Conservation (phyloP, 305 asterid species). For the Rubia tinctorum region DNA sequence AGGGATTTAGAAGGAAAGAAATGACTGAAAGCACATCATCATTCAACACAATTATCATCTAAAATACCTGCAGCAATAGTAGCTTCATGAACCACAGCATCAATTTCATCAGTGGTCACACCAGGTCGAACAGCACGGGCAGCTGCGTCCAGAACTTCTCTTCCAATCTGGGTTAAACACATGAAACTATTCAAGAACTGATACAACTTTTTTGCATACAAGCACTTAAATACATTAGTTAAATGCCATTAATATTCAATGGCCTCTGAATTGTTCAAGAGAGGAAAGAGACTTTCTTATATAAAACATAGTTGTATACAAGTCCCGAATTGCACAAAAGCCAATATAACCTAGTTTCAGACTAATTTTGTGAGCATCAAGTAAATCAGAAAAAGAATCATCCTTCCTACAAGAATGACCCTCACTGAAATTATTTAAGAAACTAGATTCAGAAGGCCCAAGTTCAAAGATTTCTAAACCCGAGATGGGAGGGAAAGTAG, state of each 20-base stretch:
- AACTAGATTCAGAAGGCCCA: background rate
- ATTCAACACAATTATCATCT: background rate
- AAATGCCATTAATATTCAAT: background rate
- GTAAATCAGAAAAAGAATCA: background rate
- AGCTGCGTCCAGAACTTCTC: constrained; percentile 98
- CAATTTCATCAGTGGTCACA: constrained; percentile 96
- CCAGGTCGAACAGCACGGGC: constrained; percentile 93
- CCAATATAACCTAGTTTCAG: background rate
- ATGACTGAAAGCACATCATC: constrained; percentile 3
- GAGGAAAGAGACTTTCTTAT: background rate
- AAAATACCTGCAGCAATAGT: constrained; percentile 88
- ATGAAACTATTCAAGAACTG: background rate
- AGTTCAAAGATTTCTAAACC: background rate
- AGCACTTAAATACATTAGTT: background rate
- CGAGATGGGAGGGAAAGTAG: background rate
- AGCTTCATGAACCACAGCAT: constrained; percentile 93
- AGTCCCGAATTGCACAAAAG: background rate
- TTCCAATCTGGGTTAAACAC: constrained; percentile 55
- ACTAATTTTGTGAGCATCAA: background rate
- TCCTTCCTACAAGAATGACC: background rate
- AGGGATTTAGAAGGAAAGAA: background rate
- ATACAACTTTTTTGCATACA: background rate
- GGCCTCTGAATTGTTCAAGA: background rate
- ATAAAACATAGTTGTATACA: background rate
- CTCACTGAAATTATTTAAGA: background rate